A percentile compares a stretch with the other conserved stretches of the same genome.
phyloP scores from a whole-genome alignment of 192 early-diverging fungal species.

The Rhizophagus sp. region DNA sequence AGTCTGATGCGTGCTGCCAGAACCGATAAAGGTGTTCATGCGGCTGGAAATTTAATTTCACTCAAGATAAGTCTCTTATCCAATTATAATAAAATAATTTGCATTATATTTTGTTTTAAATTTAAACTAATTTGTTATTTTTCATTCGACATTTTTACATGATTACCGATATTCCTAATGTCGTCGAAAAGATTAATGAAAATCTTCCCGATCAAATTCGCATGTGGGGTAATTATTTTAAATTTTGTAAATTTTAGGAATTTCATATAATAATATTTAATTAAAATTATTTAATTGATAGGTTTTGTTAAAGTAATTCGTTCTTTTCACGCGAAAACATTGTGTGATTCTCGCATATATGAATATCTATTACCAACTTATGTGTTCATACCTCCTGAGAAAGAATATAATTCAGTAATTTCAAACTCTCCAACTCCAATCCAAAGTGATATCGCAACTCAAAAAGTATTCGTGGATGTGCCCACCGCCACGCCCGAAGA shows the following conservation, averaged over 20 bases:
- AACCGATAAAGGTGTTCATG: constrained; percentile 99
- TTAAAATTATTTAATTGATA: constrained; percentile 28
- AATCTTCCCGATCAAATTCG: constrained; percentile 88
- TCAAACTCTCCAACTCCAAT: background rate
- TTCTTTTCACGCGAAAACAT: constrained; percentile 89
- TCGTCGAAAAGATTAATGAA: constrained; percentile 80
- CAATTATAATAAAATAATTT: background rate
- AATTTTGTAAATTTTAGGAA: constrained; percentile 7
- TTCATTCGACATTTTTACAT: constrained; percentile 43
- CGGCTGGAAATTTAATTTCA: constrained; percentile 93
- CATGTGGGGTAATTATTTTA: constrained; percentile 66
- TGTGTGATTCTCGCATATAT: constrained; percentile 93
- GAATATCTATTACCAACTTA: constrained; percentile 97
- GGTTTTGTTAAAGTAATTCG: constrained; percentile 66
- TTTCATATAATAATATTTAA: background rate
- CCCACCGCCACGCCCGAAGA: constrained; percentile 59
- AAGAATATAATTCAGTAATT: background rate
- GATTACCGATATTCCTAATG: constrained; percentile 70
- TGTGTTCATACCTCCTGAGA: constrained; percentile 59
- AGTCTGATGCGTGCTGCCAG: constrained; percentile 88
- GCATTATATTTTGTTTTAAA: background rate
- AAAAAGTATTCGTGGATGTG: constrained; percentile 30
- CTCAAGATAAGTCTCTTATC: constrained; percentile 55
- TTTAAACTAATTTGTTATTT: background rate
- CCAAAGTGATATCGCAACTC: background rate